These are phyloP conservation scores for Trapa incisa DNA, from an alignment of 345 rosid genomes.

Conservation along the genomic window DNA sequence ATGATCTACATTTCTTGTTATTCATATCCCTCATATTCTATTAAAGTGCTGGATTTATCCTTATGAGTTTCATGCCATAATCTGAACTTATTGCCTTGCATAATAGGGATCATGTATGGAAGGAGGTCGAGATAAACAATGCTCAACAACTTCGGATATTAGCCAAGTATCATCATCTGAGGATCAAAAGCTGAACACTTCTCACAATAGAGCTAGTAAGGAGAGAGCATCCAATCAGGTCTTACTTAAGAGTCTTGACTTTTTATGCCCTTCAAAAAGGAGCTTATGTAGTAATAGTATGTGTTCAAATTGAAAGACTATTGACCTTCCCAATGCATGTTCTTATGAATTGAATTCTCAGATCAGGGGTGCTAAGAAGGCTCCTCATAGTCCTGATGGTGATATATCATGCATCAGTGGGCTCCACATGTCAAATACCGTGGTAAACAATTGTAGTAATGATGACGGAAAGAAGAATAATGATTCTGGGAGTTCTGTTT, in stretches of 20 bases:
- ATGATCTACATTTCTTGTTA: not conserved
- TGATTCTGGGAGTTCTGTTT: slow-evolving; percentile 3
- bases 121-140: not conserved
- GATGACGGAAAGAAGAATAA: slow-evolving; percentile 1
- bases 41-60: not conserved
- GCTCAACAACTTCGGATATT: not conserved
- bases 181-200: not conserved
- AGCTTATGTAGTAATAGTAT: not conserved
- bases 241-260: not conserved
- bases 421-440: not conserved
- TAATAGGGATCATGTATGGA: not conserved
- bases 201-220: not conserved
- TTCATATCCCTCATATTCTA: not conserved
- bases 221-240: not conserved
- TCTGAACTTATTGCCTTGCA: not conserved
- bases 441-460: not conserved
- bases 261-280: not conserved
- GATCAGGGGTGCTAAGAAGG: not conserved
- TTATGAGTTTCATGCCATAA: not conserved
- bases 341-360: not conserved
- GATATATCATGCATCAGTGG: slow-evolving; percentile 3
- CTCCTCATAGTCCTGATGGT: slow-evolving; percentile 1
- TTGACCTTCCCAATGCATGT: not conserved
- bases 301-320: not conserved
- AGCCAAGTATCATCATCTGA: not conserved